Percentiles rank a stretch among this genome's conserved stretches.
These are phyloP conservation scores for rapeseed (Brassica napus) DNA, from an alignment of 345 rosid species.

Conservation along the genomic window DNA sequence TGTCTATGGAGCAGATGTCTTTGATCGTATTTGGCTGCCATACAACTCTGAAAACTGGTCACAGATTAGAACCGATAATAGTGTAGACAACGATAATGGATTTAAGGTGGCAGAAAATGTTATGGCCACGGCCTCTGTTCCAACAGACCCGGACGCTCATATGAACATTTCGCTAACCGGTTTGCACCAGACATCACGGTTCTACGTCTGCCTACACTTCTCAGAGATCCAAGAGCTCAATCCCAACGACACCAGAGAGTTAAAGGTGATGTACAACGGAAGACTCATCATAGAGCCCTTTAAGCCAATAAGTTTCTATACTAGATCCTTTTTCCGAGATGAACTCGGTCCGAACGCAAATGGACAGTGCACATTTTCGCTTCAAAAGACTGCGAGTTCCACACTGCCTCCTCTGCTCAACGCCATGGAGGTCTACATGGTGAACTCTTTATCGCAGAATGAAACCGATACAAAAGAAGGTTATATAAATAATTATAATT, in stretches of 20 bases:
- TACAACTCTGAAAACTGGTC: neutral
- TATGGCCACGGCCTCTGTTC: slow-evolving; percentile 40
- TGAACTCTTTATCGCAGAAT: neutral
- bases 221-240: slow-evolving; percentile 30
- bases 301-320: neutral
- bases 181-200: neutral
- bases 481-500: neutral
- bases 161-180: neutral
- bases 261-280: slow-evolving; percentile 30
- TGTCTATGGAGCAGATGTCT: slow-evolving; percentile 14
- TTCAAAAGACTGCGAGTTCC: slow-evolving; percentile 13
- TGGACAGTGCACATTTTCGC: neutral
- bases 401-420: slow-evolving; percentile 43
- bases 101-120: slow-evolving; percentile 23
- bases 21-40: slow-evolving; percentile 45
- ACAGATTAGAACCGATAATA: neutral
- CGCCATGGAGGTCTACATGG: slow-evolving; percentile 28
- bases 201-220: slow-evolving; percentile 39
- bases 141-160: slow-evolving; percentile 18
- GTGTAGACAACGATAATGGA: neutral
- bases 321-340: neutral
- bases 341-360: neutral
- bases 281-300: neutral
- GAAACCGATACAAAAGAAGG: slow-evolving; percentile 33
- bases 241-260: slow-evolving; percentile 33